Percentiles rank a stretch among this genome's conserved stretches.
Conservation (phyloP, 495 filamentous ascomycete species). For the Neurospora sp. region DNA sequence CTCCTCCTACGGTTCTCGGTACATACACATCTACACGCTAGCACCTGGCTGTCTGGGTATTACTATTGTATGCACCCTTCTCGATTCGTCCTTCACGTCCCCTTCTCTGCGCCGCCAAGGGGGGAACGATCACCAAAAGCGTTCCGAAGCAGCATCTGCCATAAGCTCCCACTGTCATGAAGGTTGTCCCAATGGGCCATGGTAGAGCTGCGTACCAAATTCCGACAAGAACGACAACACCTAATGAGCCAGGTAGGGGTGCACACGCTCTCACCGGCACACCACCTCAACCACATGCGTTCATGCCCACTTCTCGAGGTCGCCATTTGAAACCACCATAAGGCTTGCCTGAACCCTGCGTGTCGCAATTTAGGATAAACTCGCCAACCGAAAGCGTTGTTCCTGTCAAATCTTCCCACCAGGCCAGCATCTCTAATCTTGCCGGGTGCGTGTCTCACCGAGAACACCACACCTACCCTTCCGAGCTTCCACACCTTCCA, state of each 20-base stretch:
- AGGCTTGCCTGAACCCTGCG: conserved; percentile 12
- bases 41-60: neutral
- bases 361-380: conserved; percentile 26
- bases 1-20: neutral
- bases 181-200: no score
- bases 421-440: neutral
- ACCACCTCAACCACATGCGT: neutral
- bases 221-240: no score
- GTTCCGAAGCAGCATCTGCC: no score
- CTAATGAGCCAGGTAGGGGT: no score
- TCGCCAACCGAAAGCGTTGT: conserved; percentile 15
- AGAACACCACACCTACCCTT: neutral
- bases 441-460: neutral
- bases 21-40: neutral
- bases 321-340: conserved; percentile 1
- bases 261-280: no score
- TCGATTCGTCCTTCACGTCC: neutral
- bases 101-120: neutral
- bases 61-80: neutral
- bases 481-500: neutral
- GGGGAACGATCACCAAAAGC: neutral
- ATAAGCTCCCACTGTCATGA: no score
- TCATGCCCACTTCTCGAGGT: neutral
- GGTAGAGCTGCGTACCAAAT: no score
- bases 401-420: conserved; percentile 13